Evolutionary conservation across 106 monocot genomes (phyloP).

Genomic region (Hemerocallis citrina): DNA sequence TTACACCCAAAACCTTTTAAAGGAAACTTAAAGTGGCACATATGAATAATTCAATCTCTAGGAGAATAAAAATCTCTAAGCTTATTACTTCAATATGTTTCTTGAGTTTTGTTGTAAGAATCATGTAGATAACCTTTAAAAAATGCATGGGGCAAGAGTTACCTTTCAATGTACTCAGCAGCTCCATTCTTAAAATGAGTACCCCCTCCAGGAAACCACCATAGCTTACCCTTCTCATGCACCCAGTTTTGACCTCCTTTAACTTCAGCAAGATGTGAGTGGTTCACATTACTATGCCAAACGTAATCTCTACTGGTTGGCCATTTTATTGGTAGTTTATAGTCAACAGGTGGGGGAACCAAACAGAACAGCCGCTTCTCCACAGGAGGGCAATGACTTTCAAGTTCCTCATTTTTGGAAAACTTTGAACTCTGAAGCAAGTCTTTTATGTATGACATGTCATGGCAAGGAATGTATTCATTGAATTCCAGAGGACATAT

Average conservation of each 20-base stretch:
- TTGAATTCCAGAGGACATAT: slow-evolving; percentile 76
- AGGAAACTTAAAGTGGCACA: no score
- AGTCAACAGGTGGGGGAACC: slow-evolving; percentile 83
- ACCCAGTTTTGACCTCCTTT: slow-evolving; percentile 99
- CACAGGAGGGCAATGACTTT: slow-evolving; percentile 80
- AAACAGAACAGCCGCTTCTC: slow-evolving; percentile 82
- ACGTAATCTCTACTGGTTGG: slow-evolving; percentile 90
- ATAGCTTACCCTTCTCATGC: slow-evolving; percentile 72
- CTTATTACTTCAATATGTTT: neutral
- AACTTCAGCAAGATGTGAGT: slow-evolving; percentile 92
- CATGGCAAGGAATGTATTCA: slow-evolving; percentile 92
- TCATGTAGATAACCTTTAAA: neutral
- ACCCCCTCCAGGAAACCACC: slow-evolving; percentile 98
- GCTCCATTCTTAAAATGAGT: slow-evolving; percentile 99
- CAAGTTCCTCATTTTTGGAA: slow-evolving; percentile 60
- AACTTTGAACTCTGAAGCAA: slow-evolving; percentile 35
- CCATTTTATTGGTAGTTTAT: slow-evolving; percentile 89
- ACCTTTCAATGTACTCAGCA: slow-evolving; percentile 91
- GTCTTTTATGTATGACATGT: slow-evolving; percentile 31
- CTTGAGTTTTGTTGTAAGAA: neutral
- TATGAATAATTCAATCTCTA: neutral
- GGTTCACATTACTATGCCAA: slow-evolving; percentile 96
- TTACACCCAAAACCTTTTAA: neutral
- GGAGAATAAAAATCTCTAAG: no score
- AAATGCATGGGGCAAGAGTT: neutral